Evolutionary conservation across 352 stramenopile genomes (phyloP), one percentile per base, ranked within the genome.

Genomic region (Phytophthora boehmeriae): DNA sequence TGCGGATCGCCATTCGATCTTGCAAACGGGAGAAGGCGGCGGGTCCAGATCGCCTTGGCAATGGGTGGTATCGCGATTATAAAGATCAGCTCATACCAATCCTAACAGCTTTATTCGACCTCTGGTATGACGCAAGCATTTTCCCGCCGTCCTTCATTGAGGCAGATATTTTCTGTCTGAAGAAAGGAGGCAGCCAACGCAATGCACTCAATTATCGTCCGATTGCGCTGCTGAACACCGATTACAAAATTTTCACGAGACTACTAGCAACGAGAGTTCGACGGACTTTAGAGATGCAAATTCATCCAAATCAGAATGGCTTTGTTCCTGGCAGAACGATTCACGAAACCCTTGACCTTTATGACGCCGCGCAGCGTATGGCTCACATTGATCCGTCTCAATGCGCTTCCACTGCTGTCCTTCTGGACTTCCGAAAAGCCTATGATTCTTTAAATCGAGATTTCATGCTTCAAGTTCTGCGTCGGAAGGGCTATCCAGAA

Each of bases 391-490:
- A 42, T n/a, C 4, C 23, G 0, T 6, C 19, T 3, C 35, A 36
- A 2, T 22, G 17, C 3, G 34, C 36, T 2, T 43, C 54, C 14
- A 2, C 45, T 1, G 48, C 28, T 10, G 2, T 65, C 4, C 14
- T 65, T 5, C 47, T 65, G 0, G 38, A 65, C 23, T 65, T 65
- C 27, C 2, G 1, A 10, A 65, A 65, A 17, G 48, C 56, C 2
- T 57, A 65, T 19, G 47, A 65, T 14, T 65, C 39, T 2, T n/a
- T 65, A 5, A 35, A 32, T 16, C 19, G 44, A 8, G 25, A 30
- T 5, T 62, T 32, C 5, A 5, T 62, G 28, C 4, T 54, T 2
- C 17, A 39, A n/a, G 35, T 46, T 8, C 14, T 62, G 10, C 19
- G 32, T 1, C 27, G 5, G 23, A 11, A 60, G 10, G 42, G 53